Evolutionary conservation across 2,329 filamentous ascomycete genomes (phyloP).

Genomic region (Epichloe coenophiala): DNA sequence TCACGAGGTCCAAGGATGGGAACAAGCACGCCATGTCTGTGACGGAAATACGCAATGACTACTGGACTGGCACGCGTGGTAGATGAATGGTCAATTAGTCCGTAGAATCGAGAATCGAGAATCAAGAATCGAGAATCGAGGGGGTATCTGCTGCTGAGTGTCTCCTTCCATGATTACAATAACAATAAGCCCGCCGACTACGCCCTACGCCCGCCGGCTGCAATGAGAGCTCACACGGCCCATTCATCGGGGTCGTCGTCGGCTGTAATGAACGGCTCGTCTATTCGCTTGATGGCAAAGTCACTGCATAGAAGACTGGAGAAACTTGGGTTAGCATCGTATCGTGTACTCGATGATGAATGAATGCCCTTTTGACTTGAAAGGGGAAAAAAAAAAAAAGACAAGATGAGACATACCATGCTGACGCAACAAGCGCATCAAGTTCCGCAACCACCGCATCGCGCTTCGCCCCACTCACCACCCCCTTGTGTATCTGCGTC

Average conservation of each 20-base stretch:
- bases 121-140: too few relatives aligned
- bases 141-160: too few relatives aligned
- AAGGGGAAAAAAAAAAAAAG: background rate
- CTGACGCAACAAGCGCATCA: conserved; percentile 79
- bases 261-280: conserved; percentile 74
- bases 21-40: too few relatives aligned
- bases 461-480: conserved; percentile 55
- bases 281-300: conserved; percentile 83
- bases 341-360: too few relatives aligned
- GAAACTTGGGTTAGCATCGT: conserved; percentile 5
- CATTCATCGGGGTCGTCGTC: conserved; percentile 70
- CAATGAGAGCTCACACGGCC: conserved; percentile 37
- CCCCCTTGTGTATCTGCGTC: conserved; percentile 64
- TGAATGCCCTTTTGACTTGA: background rate
- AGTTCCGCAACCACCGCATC: conserved; percentile 79
- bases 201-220: too few relatives aligned
- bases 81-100: too few relatives aligned
- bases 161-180: too few relatives aligned
- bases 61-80: too few relatives aligned
- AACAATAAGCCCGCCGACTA: too few relatives aligned
- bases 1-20: too few relatives aligned
- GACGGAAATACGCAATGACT: too few relatives aligned
- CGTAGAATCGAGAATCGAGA: too few relatives aligned
- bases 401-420: conserved; percentile 49
- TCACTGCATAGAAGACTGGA: conserved; percentile 83